A percentile compares a stretch with the other conserved stretches of the same genome.
These are phyloP conservation scores for Aspergillus carbonarius DNA, from an alignment of 2,329 filamentous ascomycete species.

Conservation along the genomic window DNA sequence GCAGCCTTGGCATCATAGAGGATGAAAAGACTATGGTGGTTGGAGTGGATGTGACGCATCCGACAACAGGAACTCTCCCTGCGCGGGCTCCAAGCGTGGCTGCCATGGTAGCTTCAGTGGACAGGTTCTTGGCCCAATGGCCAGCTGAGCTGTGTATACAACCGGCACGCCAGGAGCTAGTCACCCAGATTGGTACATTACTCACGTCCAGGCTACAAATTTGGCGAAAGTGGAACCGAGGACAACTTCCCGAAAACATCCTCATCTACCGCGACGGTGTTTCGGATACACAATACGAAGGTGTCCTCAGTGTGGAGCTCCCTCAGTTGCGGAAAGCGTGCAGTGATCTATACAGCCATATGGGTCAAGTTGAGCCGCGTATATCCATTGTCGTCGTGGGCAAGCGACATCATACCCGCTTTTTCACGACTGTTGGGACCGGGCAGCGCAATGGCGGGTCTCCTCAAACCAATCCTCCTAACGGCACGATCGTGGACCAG, in stretches of 20 bases:
- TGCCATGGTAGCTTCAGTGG: constrained; percentile 72
- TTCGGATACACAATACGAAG: constrained; percentile 74
- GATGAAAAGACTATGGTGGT: constrained; percentile 76
- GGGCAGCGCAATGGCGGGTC: constrained; percentile 39
- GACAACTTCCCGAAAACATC: constrained; percentile 64
- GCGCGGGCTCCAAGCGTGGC: constrained; percentile 69
- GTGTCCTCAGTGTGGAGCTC: constrained; percentile 67
- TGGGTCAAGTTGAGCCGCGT: constrained; percentile 52
- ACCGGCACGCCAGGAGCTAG: constrained; percentile 62
- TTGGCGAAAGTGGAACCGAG: constrained; percentile 60
- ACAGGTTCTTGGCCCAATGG: constrained; percentile 59
- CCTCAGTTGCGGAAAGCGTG: constrained; percentile 56
- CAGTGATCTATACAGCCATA: constrained; percentile 49
- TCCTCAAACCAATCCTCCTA: constrained; percentile 62
- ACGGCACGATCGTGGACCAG: constrained; percentile 79
- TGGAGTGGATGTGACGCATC: constrained; percentile 85
- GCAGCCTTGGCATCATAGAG: constrained; percentile 57
- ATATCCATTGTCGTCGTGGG: constrained; percentile 75
- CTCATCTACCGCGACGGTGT: constrained; percentile 86
- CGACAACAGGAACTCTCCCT: constrained; percentile 60
- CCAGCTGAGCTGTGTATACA: constrained; percentile 20
- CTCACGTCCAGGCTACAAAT: constrained; percentile 62
- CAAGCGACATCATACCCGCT: constrained; percentile 83
- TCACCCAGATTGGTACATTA: constrained; percentile 59
- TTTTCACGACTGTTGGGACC: constrained; percentile 63